These are phyloP conservation scores for Syzygium aqueum DNA, from an alignment of 345 rosid genomes.

Conservation along the genomic window DNA sequence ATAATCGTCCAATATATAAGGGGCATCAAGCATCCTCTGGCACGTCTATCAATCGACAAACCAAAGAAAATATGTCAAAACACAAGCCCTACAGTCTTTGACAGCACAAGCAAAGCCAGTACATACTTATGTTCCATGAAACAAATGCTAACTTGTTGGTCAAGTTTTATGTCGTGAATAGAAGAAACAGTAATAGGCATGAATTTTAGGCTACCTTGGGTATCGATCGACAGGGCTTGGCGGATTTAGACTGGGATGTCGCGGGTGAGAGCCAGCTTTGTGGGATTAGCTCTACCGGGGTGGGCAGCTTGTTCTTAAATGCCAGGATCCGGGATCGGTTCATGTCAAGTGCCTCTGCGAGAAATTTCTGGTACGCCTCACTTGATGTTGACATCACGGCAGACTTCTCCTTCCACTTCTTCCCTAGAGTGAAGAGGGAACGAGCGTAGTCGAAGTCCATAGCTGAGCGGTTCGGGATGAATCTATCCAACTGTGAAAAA, in stretches of 20 bases:
- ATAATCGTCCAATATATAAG: conserved; percentile 35
- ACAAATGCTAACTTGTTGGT: neutral
- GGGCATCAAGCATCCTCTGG: conserved; percentile 45
- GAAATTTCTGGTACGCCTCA: conserved; percentile 53
- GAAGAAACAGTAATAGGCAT: neutral
- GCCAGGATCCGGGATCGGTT: conserved; percentile 58
- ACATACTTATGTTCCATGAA: neutral
- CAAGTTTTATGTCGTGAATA: neutral
- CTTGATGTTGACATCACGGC: conserved; percentile 37
- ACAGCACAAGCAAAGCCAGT: neutral
- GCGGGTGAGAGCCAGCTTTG: neutral
- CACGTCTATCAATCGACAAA: conserved; percentile 17
- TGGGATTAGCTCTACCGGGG: conserved; percentile 18
- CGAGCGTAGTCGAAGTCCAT: conserved; percentile 33
- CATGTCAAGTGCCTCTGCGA: conserved; percentile 56
- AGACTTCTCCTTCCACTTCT: conserved; percentile 34
- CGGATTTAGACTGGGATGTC: conserved; percentile 3
- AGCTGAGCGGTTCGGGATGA: conserved; percentile 39
- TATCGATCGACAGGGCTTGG: conserved; percentile 23
- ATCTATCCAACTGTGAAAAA: conserved; percentile 42
- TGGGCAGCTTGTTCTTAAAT: conserved; percentile 57
- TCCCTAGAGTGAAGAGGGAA: conserved; percentile 29
- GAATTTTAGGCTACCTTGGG: conserved; percentile 22
- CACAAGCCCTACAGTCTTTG: neutral
- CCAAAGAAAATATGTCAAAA: neutral